These are phyloP conservation scores for Fusarium anguioides DNA, from an alignment of 2,329 filamentous ascomycete species.

Conservation along the genomic window DNA sequence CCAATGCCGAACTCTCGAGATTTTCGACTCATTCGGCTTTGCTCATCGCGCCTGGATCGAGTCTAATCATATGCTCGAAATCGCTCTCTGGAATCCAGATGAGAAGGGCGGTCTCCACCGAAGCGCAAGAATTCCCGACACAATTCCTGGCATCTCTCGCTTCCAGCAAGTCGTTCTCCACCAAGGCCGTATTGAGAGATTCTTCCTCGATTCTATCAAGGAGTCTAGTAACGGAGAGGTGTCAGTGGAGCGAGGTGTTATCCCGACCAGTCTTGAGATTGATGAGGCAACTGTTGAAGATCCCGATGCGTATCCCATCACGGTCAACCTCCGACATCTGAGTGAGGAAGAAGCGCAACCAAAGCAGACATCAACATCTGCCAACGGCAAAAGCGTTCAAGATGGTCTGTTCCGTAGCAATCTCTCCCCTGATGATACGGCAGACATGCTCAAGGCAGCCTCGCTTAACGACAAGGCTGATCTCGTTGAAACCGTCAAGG, in stretches of 20 bases:
- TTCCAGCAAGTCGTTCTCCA: conserved; percentile 76
- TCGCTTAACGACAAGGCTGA: conserved; percentile 38
- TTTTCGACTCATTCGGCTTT: conserved; percentile 79
- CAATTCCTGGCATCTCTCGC: conserved; percentile 67
- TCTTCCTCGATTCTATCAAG: conserved; percentile 71
- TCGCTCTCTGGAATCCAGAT: conserved; percentile 13
- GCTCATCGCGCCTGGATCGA: conserved; percentile 73
- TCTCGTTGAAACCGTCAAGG: conserved; percentile 46
- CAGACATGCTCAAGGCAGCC: conserved; percentile 57
- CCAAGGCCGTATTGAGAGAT: conserved; percentile 76
- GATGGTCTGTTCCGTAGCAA: conserved; percentile 15
- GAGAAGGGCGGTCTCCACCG: conserved; percentile 46
- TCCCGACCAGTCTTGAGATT: conserved; percentile 2
- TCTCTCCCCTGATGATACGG: conserved; percentile 61
- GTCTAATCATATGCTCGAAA: conserved; percentile 75
- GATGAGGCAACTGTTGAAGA: not conserved
- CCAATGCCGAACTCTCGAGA: conserved; percentile 62
- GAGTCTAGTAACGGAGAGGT: conserved; percentile 8
- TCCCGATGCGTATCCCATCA: not conserved
- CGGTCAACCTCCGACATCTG: conserved; percentile 5
- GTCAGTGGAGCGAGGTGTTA: not conserved
- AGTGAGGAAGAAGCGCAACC: conserved; percentile 7
- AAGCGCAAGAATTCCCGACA: conserved; percentile 71
- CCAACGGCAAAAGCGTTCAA: not conserved
- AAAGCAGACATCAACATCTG: conserved; percentile 1